Percentiles rank a stretch among this genome's conserved stretches.
phyloP scores from a whole-genome alignment of 2,329 filamentous ascomycete genomes.

The Ceratocystis papillata region DNA sequence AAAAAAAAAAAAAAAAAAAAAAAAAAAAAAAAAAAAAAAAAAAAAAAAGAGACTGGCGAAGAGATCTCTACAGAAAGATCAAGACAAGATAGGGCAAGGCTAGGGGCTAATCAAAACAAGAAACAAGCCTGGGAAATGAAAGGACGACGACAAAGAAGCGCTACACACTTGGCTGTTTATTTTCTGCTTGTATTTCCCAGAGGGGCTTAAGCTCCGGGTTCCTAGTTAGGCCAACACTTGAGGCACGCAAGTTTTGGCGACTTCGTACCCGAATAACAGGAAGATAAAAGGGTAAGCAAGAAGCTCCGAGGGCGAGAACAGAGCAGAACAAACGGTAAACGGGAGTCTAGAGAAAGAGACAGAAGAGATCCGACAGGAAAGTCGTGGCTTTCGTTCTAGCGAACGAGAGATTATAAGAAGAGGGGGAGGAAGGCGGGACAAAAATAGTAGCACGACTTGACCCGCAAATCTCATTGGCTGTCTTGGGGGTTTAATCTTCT shows the following conservation, averaged over 20 bases:
- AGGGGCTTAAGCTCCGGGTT: slow-evolving; percentile 4
- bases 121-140: slow-evolving; percentile 5
- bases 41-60: background rate
- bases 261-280: slow-evolving; percentile 1
- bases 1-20: background rate
- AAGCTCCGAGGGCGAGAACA: background rate
- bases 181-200: slow-evolving; percentile 6
- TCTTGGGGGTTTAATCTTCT: background rate
- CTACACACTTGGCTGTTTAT: slow-evolving; percentile 7
- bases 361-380: background rate
- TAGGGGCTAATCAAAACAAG: slow-evolving; percentile 12
- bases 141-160: slow-evolving; percentile 13
- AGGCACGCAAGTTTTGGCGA: slow-evolving; percentile 9
- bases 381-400: background rate
- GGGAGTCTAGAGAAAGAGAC: background rate
- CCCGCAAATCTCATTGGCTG: slow-evolving; percentile 1
- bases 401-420: slow-evolving; percentile 4
- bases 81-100: background rate
- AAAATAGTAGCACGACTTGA: slow-evolving; percentile 1
- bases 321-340: background rate
- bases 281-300: slow-evolving; percentile 1
- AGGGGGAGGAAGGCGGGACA: background rate
- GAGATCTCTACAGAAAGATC: background rate
- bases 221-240: background rate
- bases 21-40: background rate